phyloP scores from a whole-genome alignment of 768 basidiomycete genomes.

The Auricularia sp. region DNA sequence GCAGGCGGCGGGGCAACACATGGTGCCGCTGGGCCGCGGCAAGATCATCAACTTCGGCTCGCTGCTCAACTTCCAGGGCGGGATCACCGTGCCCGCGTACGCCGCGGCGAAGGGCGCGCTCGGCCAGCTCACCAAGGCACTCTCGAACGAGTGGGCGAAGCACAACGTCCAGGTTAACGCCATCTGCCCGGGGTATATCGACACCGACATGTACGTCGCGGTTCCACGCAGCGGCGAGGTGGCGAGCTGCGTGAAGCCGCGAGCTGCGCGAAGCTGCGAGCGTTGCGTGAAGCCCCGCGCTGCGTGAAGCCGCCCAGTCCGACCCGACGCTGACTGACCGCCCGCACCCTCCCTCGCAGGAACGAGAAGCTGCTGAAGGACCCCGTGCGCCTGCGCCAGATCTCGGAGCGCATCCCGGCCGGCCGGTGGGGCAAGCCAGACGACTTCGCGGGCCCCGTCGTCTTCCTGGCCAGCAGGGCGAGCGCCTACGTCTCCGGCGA shows the following conservation, averaged over 20 bases:
- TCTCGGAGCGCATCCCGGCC: slow-evolving; percentile 64
- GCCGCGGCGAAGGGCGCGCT: slow-evolving; percentile 85
- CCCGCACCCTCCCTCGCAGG: slow-evolving; percentile 25
- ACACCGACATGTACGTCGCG: slow-evolving; percentile 68
- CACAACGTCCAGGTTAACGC: slow-evolving; percentile 84
- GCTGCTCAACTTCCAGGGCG: slow-evolving; percentile 49
- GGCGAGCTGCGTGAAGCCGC: too few species aligned
- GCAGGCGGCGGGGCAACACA: slow-evolving; percentile 81
- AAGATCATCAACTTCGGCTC: slow-evolving; percentile 65
- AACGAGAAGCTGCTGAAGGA: slow-evolving; percentile 55
- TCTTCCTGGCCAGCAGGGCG: slow-evolving; percentile 60
- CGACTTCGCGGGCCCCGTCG: slow-evolving; percentile 64
- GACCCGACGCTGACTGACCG: too few species aligned
- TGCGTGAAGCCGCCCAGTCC: too few species aligned
- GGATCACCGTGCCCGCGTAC: slow-evolving; percentile 76
- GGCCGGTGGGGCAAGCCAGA: slow-evolving; percentile 60
- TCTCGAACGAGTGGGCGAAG: slow-evolving; percentile 88
- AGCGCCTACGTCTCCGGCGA: slow-evolving; percentile 69
- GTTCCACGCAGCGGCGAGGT: too few species aligned
- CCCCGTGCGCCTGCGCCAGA: slow-evolving; percentile 56
- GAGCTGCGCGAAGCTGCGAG: too few species aligned
- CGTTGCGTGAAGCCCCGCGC: too few species aligned
- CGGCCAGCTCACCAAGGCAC: slow-evolving; percentile 76
- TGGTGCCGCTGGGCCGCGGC: slow-evolving; percentile 59
- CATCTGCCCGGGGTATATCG: slow-evolving; percentile 81